Evolutionary conservation across 2,329 filamentous ascomycete genomes (phyloP), one percentile per base, ranked within the genome.

Genomic region (Rosellinia necatrix): DNA sequence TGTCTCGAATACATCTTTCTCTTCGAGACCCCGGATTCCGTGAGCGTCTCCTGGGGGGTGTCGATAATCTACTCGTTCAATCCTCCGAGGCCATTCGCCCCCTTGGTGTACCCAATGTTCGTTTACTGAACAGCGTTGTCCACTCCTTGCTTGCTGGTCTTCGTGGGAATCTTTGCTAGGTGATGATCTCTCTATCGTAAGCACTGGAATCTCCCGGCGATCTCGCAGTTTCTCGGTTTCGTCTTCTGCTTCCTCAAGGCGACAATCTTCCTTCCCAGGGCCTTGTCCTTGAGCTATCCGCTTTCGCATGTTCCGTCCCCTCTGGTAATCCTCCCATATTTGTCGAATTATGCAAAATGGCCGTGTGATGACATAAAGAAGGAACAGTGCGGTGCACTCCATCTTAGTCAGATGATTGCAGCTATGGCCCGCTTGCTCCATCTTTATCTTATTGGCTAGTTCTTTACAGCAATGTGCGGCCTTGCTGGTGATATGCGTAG

Each of bases 41-140:
- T 25, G 40, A 10, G 2, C 25, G 19, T 29, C 13, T 29, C 8
- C 29, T 6, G 13, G 12, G n/a, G 24, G 15, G 24, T 43, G 22
- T 9, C 1, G 1, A 3, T 13, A 7, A 17, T 12, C 9, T 29
- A 29, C 40, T 3, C 10, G 9, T 15, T 12, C 40, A 27, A 17
- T 13, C 24, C 40, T 43, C 40, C 40, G 29, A 19, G 40, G 40
- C 24, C 24, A 43, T 29, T 43, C 24, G 40, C 40, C 40, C n/a
- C 13, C 24, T 43, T 43, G 40, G 24, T 43, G 40, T 19, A 43
- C 40, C 24, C 40, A 42, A 25, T 41, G 38, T 42, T 41, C 21
- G 38, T 2, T 22, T 15, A 27, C 8, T 22, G 24, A 21, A 13
- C 13, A 15, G 7, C 21, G 9, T 21, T 37, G 34, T 37, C 6